Conservation (phyloP, 176 grass and related monocot genomes). For the Triticum urartu region DNA sequence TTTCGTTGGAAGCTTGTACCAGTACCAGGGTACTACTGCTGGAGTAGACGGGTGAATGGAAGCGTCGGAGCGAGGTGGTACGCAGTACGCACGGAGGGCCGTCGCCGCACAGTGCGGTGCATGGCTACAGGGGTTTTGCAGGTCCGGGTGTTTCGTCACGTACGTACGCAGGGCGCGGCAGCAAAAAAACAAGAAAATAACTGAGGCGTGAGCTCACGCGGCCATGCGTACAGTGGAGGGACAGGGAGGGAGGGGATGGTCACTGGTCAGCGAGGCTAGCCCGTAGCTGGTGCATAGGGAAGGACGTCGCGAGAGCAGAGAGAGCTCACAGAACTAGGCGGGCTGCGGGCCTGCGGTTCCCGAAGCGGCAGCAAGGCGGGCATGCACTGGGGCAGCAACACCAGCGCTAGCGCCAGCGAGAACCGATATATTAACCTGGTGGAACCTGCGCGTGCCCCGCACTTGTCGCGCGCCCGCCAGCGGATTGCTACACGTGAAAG, state of each 20-base stretch:
- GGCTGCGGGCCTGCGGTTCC: conserved; percentile 38
- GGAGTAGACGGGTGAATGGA: conserved; percentile 5
- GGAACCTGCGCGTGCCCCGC: conserved; percentile 12
- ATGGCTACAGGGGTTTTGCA: conserved; percentile 21
- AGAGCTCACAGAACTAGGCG: conserved; percentile 48
- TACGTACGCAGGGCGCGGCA: conserved; percentile 9
- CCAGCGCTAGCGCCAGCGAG: background rate
- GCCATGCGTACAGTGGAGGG: conserved; percentile 37
- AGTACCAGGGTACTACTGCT: too few relatives aligned
- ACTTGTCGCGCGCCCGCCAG: conserved; percentile 13
- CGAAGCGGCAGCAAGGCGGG: conserved; percentile 38
- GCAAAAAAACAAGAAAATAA: conserved; percentile 12
- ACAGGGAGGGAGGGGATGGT: background rate
- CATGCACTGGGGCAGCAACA: conserved; percentile 39
- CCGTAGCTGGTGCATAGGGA: conserved; percentile 11
- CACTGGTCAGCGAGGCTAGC: background rate
- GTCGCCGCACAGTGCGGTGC: background rate
- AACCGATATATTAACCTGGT: conserved; percentile 14
- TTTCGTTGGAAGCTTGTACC: too few relatives aligned
- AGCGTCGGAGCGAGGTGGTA: background rate
- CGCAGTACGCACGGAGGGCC: background rate
- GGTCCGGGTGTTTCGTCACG: conserved; percentile 37
- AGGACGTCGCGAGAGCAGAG: background rate
- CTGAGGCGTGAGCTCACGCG: conserved; percentile 34
- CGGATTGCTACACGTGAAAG: background rate